These are phyloP conservation scores for Lichtheimia ramosa DNA, from an alignment of 371 early-diverging fungal genomes.

Conservation along the genomic window DNA sequence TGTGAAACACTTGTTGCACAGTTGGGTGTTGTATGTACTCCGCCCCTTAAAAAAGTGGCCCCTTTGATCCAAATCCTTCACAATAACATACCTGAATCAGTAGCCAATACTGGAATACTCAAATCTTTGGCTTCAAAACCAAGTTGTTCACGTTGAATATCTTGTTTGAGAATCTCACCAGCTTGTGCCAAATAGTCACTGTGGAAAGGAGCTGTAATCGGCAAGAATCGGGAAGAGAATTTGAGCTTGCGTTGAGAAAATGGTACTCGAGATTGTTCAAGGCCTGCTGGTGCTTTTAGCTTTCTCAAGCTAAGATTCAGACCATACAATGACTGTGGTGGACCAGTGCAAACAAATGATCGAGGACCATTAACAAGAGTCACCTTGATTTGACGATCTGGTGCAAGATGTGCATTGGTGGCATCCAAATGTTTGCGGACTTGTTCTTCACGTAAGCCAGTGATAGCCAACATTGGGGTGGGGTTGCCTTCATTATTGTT, in stretches of 20 bases:
- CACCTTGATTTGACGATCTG: conserved; percentile 78
- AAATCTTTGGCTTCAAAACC: conserved; percentile 59
- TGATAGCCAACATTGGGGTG: conserved; percentile 91
- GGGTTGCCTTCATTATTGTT: conserved; percentile 90
- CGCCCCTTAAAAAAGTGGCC: conserved; percentile 7
- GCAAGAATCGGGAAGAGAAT: conserved; percentile 85
- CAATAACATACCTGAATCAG: conserved; percentile 66
- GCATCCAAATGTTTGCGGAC: conserved; percentile 80
- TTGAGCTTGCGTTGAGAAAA: conserved; percentile 85
- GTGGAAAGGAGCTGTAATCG: conserved; percentile 93
- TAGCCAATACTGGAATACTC: conserved; percentile 75
- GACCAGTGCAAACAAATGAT: conserved; percentile 84
- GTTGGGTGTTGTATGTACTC: not conserved
- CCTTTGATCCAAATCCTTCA: not conserved
- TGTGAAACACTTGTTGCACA: conserved; percentile 2
- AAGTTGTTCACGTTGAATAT: conserved; percentile 63
- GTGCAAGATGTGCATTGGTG: conserved; percentile 84
- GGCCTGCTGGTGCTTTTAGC: conserved; percentile 78
- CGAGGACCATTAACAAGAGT: conserved; percentile 89
- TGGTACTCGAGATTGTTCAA: conserved; percentile 87
- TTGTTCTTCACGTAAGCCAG: conserved; percentile 74
- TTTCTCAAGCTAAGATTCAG: conserved; percentile 86
- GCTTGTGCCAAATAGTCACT: conserved; percentile 70
- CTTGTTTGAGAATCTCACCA: conserved; percentile 59
- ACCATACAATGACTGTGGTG: conserved; percentile 89